Percentiles rank a stretch among this genome's conserved stretches.
phyloP scores from a whole-genome alignment of 2,329 filamentous ascomycete species.

The Colletotrichum graminicola region DNA sequence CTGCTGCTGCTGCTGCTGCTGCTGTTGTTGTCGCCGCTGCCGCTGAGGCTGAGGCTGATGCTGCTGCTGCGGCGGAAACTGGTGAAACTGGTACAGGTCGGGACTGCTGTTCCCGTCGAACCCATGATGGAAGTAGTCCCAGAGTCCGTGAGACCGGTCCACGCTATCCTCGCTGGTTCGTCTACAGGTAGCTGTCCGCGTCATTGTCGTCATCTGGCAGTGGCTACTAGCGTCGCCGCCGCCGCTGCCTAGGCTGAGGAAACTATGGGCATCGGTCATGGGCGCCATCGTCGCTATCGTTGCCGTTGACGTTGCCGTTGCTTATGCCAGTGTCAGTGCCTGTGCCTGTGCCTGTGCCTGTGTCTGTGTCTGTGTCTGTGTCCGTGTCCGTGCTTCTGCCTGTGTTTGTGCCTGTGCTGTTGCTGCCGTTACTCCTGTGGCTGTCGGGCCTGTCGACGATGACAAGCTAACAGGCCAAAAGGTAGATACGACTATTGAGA shows the following conservation, averaged over 20 bases:
- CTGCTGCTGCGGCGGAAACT: background rate
- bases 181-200: slow-evolving; percentile 8
- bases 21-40: background rate
- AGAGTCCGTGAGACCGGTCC: slow-evolving; percentile 34
- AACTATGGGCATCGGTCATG: slow-evolving; percentile 12
- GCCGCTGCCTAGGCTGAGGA: slow-evolving; percentile 14
- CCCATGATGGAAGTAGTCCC: slow-evolving; percentile 39
- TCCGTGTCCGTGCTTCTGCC: too few species aligned
- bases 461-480: slow-evolving; percentile 18
- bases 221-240: slow-evolving; percentile 18
- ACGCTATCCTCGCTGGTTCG: slow-evolving; percentile 35
- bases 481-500: slow-evolving; percentile 2
- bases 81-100: slow-evolving; percentile 28
- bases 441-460: slow-evolving; percentile 16
- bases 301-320: background rate
- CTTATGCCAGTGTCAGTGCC: too few species aligned
- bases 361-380: too few species aligned
- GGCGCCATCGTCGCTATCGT: slow-evolving; percentile 40
- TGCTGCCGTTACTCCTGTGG: background rate
- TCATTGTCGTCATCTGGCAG: slow-evolving; percentile 21
- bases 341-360: too few species aligned
- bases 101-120: slow-evolving; percentile 38
- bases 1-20: too few species aligned
- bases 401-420: background rate
- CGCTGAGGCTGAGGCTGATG: background rate